These are phyloP conservation scores for Boletellus ananas DNA, from an alignment of 768 basidiomycete genomes.

Conservation along the genomic window DNA sequence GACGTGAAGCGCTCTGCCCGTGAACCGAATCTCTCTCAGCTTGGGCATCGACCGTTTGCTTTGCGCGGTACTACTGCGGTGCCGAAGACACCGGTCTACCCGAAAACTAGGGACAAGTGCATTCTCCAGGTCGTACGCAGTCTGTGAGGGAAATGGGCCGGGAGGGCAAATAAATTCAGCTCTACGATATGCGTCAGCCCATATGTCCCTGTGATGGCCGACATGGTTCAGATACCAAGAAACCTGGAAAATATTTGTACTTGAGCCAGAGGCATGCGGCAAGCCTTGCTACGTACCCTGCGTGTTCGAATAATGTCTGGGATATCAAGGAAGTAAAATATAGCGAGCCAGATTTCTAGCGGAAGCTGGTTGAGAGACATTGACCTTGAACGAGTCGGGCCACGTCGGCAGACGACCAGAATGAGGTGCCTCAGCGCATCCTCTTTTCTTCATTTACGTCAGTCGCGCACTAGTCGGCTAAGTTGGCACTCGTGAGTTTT, in stretches of 20 bases:
- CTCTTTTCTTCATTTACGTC: too few relatives aligned
- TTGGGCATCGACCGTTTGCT: neutral
- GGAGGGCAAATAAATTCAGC: neutral
- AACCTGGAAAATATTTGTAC: neutral
- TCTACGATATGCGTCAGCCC: neutral
- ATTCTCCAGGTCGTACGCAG: neutral
- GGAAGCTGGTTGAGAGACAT: neutral
- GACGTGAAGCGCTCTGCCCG: neutral
- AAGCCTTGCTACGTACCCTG: neutral
- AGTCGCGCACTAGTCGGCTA: too few relatives aligned
- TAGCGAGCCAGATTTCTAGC: neutral
- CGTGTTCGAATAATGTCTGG: neutral
- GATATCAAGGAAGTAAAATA: neutral
- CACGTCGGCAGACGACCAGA: too few relatives aligned
- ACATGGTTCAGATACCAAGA: neutral
- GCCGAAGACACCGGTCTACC: constrained; percentile 5
- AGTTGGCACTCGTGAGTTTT: too few relatives aligned
- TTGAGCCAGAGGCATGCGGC: neutral
- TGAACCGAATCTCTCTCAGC: constrained; percentile 8
- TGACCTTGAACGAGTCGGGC: too few relatives aligned
- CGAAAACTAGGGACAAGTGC: constrained; percentile 1
- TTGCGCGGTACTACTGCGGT: neutral
- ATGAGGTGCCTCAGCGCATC: too few relatives aligned
- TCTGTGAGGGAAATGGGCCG: neutral
- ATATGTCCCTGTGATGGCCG: neutral